phyloP scores from a whole-genome alignment of 768 basidiomycete species.

The Thelephora aurantiotincta region DNA sequence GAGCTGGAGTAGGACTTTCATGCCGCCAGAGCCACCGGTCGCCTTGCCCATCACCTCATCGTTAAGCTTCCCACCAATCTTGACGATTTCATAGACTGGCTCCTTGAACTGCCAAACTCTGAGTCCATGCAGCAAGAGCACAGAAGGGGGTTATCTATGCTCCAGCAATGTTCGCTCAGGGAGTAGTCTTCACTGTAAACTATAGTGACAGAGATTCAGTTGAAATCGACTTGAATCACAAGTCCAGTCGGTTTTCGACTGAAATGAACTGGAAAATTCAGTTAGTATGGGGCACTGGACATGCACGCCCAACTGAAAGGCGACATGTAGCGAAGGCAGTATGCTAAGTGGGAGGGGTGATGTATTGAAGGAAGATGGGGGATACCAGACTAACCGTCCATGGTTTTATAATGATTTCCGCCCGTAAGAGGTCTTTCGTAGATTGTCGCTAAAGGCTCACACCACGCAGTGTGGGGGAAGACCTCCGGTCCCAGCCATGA shows the following conservation, averaged over 20 bases:
- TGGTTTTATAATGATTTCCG: no score
- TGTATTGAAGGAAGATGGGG: background rate
- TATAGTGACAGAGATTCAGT: no score
- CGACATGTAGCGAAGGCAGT: background rate
- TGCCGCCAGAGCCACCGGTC: slow-evolving; percentile 26
- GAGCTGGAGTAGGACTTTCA: slow-evolving; percentile 32
- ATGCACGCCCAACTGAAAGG: no score
- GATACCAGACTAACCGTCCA: background rate
- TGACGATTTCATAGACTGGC: slow-evolving; percentile 57
- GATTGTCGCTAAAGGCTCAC: no score
- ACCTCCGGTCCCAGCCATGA: no score
- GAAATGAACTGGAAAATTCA: no score
- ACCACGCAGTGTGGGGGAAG: no score
- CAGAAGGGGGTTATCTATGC: background rate
- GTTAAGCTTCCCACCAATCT: slow-evolving; percentile 25
- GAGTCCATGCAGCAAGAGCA: background rate
- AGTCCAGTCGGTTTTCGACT: background rate
- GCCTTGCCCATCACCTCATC: slow-evolving; percentile 24
- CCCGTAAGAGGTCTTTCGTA: no score
- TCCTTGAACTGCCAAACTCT: slow-evolving; percentile 37
- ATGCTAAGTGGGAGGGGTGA: background rate
- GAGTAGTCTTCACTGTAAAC: no score
- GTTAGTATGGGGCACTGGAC: no score
- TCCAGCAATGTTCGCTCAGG: no score
- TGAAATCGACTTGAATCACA: no score